These are phyloP conservation scores for Aspergillus cavernicola DNA, from an alignment of 495 filamentous ascomycete species.

Conservation along the genomic window DNA sequence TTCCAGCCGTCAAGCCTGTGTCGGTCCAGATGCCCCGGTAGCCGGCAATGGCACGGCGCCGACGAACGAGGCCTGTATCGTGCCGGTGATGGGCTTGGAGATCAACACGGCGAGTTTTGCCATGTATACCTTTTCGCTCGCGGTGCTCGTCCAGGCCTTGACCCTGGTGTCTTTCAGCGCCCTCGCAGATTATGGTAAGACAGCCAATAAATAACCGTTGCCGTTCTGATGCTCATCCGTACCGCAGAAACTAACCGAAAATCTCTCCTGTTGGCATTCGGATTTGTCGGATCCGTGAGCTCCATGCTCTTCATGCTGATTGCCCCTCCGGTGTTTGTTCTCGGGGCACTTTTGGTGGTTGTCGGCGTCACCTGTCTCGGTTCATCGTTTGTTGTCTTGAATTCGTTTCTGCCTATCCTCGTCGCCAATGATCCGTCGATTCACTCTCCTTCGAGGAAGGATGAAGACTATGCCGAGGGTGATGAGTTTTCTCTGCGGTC, in stretches of 20 bases:
- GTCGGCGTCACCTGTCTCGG: constrained; percentile 72
- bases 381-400: constrained; percentile 50
- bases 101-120: constrained; percentile 53
- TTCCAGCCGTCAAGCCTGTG: constrained; percentile 44
- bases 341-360: constrained; percentile 75
- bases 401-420: constrained; percentile 49
- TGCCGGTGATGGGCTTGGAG: constrained; percentile 40
- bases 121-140: constrained; percentile 53
- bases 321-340: constrained; percentile 62
- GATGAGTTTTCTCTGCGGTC: constrained; percentile 27
- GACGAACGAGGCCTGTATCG: constrained; percentile 41
- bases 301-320: constrained; percentile 86
- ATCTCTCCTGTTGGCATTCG: constrained; percentile 72
- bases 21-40: constrained; percentile 22
- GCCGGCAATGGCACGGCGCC: constrained; percentile 37
- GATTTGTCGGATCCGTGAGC: constrained; percentile 67
- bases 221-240: constrained; percentile 2
- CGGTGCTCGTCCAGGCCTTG: constrained; percentile 51
- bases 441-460: neutral
- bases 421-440: constrained; percentile 46
- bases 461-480: constrained; percentile 15
- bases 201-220: neutral
- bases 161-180: constrained; percentile 51
- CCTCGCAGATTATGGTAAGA: constrained; percentile 51
- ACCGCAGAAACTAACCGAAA: constrained; percentile 51